Evolutionary conservation across 345 rosid genomes (phyloP).

Genomic region (Moricandia moricandioides): DNA sequence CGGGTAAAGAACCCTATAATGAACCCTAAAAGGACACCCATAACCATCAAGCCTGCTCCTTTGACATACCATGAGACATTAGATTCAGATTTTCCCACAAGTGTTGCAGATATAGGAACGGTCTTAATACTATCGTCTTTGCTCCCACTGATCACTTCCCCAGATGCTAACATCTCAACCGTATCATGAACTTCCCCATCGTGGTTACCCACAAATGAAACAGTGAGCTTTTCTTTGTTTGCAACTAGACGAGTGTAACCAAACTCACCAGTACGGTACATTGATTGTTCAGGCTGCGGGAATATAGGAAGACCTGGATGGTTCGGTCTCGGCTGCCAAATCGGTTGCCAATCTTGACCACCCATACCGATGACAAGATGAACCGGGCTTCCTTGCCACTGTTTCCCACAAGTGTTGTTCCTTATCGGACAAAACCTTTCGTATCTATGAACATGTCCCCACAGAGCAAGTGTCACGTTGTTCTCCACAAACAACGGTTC

Average conservation of each 20-base stretch:
- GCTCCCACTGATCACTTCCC: conserved; percentile 55
- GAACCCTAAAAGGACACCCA: conserved; percentile 63
- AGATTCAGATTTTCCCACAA: conserved; percentile 32
- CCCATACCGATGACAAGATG: conserved; percentile 97
- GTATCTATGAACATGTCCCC: conserved; percentile 96
- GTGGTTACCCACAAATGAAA: conserved; percentile 81
- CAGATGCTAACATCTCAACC: conserved; percentile 73
- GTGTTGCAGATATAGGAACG: conserved; percentile 5
- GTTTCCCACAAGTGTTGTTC: conserved; percentile 64
- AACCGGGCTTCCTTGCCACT: conserved; percentile 63
- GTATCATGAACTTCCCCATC: conserved; percentile 83
- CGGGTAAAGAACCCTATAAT: conserved; percentile 55
- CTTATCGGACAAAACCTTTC: conserved; percentile 91
- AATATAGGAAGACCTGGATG: conserved; percentile 63
- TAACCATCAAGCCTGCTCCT: conserved; percentile 60
- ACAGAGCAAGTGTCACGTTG: conserved; percentile 73
- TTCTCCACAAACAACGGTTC: conserved; percentile 73
- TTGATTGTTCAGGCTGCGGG: conserved; percentile 72
- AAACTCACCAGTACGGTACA: conserved; percentile 86
- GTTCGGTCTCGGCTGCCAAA: conserved; percentile 75
- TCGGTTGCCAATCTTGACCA: conserved; percentile 96
- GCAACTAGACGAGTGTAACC: conserved; percentile 86
- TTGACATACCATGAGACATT: conserved; percentile 47
- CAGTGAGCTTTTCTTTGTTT: conserved; percentile 66
- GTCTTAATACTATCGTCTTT: background rate